Base-by-base conservation (phyloP, 192 early-diverging fungal genomes). In the Coemansia furcata region DNA sequence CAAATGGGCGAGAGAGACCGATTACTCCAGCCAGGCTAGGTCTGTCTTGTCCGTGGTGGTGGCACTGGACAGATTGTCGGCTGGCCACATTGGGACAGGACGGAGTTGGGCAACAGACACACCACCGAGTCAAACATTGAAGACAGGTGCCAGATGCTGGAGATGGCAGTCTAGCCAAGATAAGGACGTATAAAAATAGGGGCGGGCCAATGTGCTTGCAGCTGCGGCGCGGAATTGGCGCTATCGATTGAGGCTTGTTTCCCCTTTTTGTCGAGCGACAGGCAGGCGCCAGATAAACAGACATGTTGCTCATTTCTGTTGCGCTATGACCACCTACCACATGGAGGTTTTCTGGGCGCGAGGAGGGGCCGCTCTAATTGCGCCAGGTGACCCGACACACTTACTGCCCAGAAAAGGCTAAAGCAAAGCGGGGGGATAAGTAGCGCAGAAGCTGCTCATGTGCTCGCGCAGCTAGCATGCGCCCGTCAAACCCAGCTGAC, bases 271-370 rank as follows among this genome's bases (percentile, higher is more conserved):
- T 15, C 54, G 54, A 57, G 54, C 54, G 54, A 57, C 54, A 57
- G 54, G 12, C 29, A 32, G 52, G 52, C 19, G 46, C 54, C 33
- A 57, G 29, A 32, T 32, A 57, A 57, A 33, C 54, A 57, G 54
- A 32, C 26, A 49, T 49, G 46, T 49, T 19, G 46, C 46, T 21
- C 46, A 32, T 23, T 30, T 3, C 3, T 57, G 54, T 57, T 57
- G 54, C 54, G 54, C 54, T 57, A 57, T 57, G 54, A 57, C 54
- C 54, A 57, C 54, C 54, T 32, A 17, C 54, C 54, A 57, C 54
- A 57, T 57, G 54, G 54, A 57, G 54, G 54, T 57, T 57, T 57
- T 57, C 54, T 17, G 21, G n/a, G 46, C 46, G 19, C 19, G 46
- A 49, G 54, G 32, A 57, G 52, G 30, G 29, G 29, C 30, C 29